Conservation (phyloP, 257 asterid species). For the Lavandula angustifolia region DNA sequence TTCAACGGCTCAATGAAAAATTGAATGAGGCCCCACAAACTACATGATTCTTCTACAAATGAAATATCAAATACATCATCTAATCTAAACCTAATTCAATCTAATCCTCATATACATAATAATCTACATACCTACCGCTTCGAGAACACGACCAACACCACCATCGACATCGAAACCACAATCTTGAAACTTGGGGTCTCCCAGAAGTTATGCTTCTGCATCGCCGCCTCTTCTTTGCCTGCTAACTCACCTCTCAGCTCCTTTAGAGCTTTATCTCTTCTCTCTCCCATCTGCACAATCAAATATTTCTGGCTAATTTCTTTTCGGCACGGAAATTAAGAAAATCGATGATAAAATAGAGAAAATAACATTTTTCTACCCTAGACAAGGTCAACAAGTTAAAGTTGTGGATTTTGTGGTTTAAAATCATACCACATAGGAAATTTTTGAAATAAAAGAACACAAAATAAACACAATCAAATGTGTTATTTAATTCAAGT, state of each 20-base stretch:
- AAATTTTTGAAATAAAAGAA: no score
- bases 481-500: no score
- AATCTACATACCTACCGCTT: slow-evolving; percentile 50
- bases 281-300: slow-evolving; percentile 74
- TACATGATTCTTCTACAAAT: slow-evolving; percentile 33
- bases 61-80: slow-evolving; percentile 14
- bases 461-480: no score
- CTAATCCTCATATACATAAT: slow-evolving; percentile 41
- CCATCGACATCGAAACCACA: slow-evolving; percentile 82
- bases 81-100: no score
- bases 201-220: slow-evolving; percentile 71
- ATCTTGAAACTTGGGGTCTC: slow-evolving; percentile 80
- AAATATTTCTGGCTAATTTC: no score
- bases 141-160: slow-evolving; percentile 66
- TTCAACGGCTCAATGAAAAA: slow-evolving; percentile 25
- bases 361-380: no score
- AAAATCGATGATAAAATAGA: no score
- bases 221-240: slow-evolving; percentile 44
- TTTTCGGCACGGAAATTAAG: no score
- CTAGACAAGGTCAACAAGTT: no score
- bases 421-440: no score
- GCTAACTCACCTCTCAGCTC: slow-evolving; percentile 78
- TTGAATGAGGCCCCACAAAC: slow-evolving; percentile 20
- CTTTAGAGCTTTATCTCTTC: slow-evolving; percentile 74
- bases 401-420: no score